phyloP scores from a whole-genome alignment of 345 rosid genomes.

The Eucalyptus cloeziana region DNA sequence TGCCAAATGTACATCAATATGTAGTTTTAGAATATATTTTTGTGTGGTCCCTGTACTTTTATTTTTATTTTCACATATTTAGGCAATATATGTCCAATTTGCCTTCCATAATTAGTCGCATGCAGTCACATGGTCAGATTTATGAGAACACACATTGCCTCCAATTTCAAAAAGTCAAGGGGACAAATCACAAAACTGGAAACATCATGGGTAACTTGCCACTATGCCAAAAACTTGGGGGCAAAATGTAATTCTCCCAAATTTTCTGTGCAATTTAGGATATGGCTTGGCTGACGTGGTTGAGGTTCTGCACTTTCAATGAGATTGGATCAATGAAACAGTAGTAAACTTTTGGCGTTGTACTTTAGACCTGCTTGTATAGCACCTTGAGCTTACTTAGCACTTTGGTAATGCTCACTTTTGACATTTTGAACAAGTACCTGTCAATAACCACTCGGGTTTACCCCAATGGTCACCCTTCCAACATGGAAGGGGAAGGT shows the following conservation, averaged over 20 bases:
- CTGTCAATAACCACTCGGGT: too few relatives aligned
- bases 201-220: not conserved
- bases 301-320: not conserved
- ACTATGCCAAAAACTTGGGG: not conserved
- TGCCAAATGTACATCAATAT: not conserved
- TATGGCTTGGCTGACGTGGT: not conserved
- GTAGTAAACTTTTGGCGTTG: not conserved
- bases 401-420: not conserved
- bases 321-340: not conserved
- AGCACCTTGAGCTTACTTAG: not conserved
- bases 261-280: not conserved
- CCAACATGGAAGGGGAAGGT: too few relatives aligned
- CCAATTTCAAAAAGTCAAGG: not conserved
- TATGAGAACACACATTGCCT: accelerated
- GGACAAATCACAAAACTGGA: not conserved
- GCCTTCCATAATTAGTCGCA: not conserved
- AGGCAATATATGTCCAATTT: not conserved
- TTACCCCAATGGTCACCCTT: too few relatives aligned
- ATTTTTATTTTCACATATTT: not conserved
- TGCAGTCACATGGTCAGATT: not conserved
- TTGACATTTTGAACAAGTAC: slow-evolving; percentile 7
- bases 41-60: not conserved
- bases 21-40: not conserved
- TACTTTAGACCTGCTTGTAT: not conserved
- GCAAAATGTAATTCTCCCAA: not conserved